Percentiles rank a stretch among this genome's conserved stretches.
phyloP scores from a whole-genome alignment of 2,329 filamentous ascomycete genomes.

The Neobulgaria alba region DNA sequence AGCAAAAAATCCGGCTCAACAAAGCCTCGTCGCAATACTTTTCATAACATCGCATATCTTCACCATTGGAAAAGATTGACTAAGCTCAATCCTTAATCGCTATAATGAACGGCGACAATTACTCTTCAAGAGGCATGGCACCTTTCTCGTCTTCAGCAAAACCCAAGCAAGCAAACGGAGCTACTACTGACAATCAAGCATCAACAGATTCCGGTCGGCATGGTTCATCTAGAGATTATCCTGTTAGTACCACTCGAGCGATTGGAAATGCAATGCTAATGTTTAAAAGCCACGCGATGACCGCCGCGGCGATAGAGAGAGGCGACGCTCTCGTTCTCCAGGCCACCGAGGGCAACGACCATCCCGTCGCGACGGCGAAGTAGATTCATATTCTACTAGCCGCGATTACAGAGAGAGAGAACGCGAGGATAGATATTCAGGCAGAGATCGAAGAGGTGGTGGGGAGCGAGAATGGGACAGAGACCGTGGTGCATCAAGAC shows the following conservation, averaged over 20 bases:
- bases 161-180: slow-evolving; percentile 19
- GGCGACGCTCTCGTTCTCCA: slow-evolving; percentile 81
- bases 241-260: slow-evolving; percentile 37
- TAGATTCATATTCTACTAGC: slow-evolving; percentile 86
- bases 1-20: slow-evolving; percentile 6
- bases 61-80: neutral
- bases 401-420: slow-evolving; percentile 88
- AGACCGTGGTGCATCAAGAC: slow-evolving; percentile 53
- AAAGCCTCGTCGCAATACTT: neutral
- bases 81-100: slow-evolving; percentile 6
- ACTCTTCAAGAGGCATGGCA: slow-evolving; percentile 62
- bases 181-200: slow-evolving; percentile 29
- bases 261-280: too few relatives aligned
- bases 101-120: slow-evolving; percentile 79
- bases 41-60: neutral
- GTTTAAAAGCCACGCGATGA: slow-evolving; percentile 33
- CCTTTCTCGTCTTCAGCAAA: slow-evolving; percentile 24
- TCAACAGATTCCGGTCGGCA: slow-evolving; percentile 40
- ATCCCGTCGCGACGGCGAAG: slow-evolving; percentile 63
- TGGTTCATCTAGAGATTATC: slow-evolving; percentile 41
- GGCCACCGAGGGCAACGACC: slow-evolving; percentile 58
- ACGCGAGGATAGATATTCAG: slow-evolving; percentile 83
- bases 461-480: slow-evolving; percentile 72
- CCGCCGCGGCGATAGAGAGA: slow-evolving; percentile 40
- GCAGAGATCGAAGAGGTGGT: slow-evolving; percentile 50